Evolutionary conservation across 2,329 filamentous ascomycete genomes (phyloP), one percentile per base, ranked within the genome.

Genomic region (Botrytis medusae): DNA sequence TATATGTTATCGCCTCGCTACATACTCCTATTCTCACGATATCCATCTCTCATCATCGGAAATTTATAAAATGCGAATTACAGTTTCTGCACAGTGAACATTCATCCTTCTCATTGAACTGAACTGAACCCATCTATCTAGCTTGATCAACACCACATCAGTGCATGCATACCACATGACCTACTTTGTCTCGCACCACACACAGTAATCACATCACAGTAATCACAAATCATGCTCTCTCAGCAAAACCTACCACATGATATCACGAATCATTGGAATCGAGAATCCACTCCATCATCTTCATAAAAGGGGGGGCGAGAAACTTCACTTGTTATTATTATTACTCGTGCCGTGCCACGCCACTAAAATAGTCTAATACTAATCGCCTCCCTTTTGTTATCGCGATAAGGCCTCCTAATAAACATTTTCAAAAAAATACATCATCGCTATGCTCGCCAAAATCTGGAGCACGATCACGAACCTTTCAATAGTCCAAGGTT

Each of bases 241-340:
- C 10, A n/a, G 25, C 37, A 25, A 63, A 29, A 60, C 57, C 57
- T 34, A 34, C 57, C 57, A 60, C 57, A 60, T 60, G 57, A 60
- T 34, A 32, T 22, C 57, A 12, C 57, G n/a, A 18, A 60, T 60
- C 29, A 9, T 34, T 34, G 20, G 2, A 60, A 60, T 44, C 25
- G n/a, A 63, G 61, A 63, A 63, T 25, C 37, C 37, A n/a, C n/a
- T 44, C 40, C 18, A 9, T 22, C 57, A 34, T 60, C 57, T 29
- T 44, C 61, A 63, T 20, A 20, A 63, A 63, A 57, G n/a, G 57
- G 40, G 61, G 61, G 61, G 61, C 16, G 32, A 61, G 16, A 60
- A 61, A 61, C 32, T 61, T 61, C 32, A 37, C 32, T 61, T 14
- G 3, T 34, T n/a, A 10, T 3, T 9, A 22, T 22, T 22, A 29